Percentiles rank a stretch among this genome's conserved stretches.
Conservation (phyloP, 176 grass and related monocot genomes). For the Rhynchospora pubera region DNA sequence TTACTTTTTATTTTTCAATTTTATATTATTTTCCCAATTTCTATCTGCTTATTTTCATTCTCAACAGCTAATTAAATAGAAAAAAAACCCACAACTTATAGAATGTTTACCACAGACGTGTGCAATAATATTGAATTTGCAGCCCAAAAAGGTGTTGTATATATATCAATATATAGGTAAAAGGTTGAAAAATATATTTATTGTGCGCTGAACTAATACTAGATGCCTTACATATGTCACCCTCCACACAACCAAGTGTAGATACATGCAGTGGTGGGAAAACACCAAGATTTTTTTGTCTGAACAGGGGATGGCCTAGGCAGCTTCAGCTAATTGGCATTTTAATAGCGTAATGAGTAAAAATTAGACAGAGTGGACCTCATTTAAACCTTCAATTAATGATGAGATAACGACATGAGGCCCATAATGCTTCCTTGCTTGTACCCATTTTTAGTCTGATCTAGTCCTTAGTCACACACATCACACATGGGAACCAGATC, state of each 20-base stretch:
- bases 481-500: too few species aligned
- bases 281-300: background rate
- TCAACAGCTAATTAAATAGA: too few species aligned
- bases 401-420: background rate
- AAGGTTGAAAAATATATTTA: background rate
- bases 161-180: too few species aligned
- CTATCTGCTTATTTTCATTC: background rate
- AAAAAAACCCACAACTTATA: too few species aligned
- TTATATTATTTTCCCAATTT: too few species aligned
- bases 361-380: background rate
- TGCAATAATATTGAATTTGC: too few species aligned
- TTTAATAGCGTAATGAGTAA: background rate
- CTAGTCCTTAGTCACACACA: background rate
- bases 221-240: background rate
- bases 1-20: too few species aligned
- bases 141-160: too few species aligned
- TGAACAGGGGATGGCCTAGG: background rate
- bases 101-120: too few species aligned
- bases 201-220: background rate
- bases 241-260: background rate
- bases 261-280: background rate
- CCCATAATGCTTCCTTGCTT: background rate
- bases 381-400: background rate
- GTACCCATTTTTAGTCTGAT: constrained; percentile 2
- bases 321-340: background rate